These are phyloP conservation scores for Peronospora destructor DNA, from an alignment of 352 stramenopile genomes.

Conservation along the genomic window DNA sequence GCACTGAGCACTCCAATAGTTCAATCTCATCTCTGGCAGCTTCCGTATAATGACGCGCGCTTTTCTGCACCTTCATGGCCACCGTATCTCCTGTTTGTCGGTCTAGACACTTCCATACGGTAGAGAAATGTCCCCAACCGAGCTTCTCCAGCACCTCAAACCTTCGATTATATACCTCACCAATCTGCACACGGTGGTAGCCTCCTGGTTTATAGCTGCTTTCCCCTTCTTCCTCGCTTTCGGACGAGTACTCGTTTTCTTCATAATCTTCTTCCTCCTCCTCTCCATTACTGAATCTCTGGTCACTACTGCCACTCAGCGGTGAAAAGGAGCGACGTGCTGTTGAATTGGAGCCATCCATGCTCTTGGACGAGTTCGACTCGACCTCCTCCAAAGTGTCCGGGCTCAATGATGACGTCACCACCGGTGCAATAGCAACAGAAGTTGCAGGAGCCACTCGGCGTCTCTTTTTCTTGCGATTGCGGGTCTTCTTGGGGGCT, in stretches of 20 bases:
- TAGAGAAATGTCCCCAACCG: slow-evolving; percentile 99
- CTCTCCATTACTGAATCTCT: slow-evolving; percentile 17
- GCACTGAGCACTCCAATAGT: slow-evolving; percentile 88
- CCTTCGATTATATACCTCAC: slow-evolving; percentile 88
- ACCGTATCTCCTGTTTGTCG: slow-evolving; percentile 73
- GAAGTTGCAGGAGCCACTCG: slow-evolving; percentile 7
- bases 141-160: slow-evolving; percentile 98
- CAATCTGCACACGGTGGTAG: slow-evolving; percentile 94
- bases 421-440: slow-evolving; percentile 5
- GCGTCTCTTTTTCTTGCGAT: slow-evolving; percentile 32
- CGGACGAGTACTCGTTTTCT: slow-evolving; percentile 83
- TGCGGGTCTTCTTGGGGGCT: slow-evolving; percentile 23
- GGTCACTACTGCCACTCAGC: slow-evolving; percentile 22
- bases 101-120: slow-evolving; percentile 97
- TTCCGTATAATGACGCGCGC: slow-evolving; percentile 96
- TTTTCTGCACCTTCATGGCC: slow-evolving; percentile 98
- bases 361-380: slow-evolving; percentile 15
- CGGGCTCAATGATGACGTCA: slow-evolving; percentile 17
- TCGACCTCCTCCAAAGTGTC: slow-evolving; percentile 14
- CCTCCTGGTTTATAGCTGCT: slow-evolving; percentile 95
- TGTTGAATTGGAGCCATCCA: slow-evolving; percentile 26
- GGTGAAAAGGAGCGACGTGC: slow-evolving; percentile 29
- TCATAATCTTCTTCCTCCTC: slow-evolving; percentile 40
- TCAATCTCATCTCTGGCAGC: slow-evolving; percentile 98
- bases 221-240: slow-evolving; percentile 88